Base-by-base conservation (phyloP, 2,329 filamentous ascomycete species). In the Ophiostoma pallidulum region DNA sequence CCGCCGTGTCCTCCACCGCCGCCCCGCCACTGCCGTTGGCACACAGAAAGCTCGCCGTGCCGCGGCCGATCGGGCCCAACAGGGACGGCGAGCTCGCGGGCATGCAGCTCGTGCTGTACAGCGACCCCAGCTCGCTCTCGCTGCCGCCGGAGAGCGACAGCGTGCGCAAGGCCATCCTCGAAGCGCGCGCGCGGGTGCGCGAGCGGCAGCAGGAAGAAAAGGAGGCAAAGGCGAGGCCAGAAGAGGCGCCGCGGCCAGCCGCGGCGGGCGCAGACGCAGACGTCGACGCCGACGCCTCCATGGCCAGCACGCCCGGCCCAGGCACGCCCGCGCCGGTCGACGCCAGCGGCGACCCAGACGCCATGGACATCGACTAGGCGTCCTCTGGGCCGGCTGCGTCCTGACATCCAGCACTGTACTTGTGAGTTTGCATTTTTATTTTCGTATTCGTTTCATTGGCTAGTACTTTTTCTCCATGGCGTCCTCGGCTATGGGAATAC, bases 21-120 rank as follows among this genome's bases (percentile, higher is more conserved):
- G n/a, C n/a, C n/a, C n/a, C n/a, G n/a, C n/a, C n/a, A n/a, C n/a
- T n/a, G n/a, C n/a, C n/a, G n/a, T n/a, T n/a, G n/a, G n/a, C n/a
- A 3, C 22, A 8, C n/a, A 12, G 9, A 12, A 46, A 41, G 36
- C 43, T 48, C n/a, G 38, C 50, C 12, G 14, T 56, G 3, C 54
- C 52, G 5, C 47, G 46, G 22, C 75, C 81, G 19, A 62, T 94
- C 16, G 65, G 89, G 4, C 71, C 76, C 60, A 71, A 76, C 60
- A 61, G 66, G 44, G 70, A 77, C 4, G 72, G 72, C 51, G 69
- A 77, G 57, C 63, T 77, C 31, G 77, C 73, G 4, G 74, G 73
- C 53, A 78, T 77, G 78, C 70, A 92, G 76, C 62, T 97, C 53
- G 84, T 98, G 14, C 76, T 97, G 32, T 97, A 97, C 66, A 77